Base-by-base conservation (phyloP, 1,284 basidiomycete genomes). In the Apiotrichum sp. region DNA sequence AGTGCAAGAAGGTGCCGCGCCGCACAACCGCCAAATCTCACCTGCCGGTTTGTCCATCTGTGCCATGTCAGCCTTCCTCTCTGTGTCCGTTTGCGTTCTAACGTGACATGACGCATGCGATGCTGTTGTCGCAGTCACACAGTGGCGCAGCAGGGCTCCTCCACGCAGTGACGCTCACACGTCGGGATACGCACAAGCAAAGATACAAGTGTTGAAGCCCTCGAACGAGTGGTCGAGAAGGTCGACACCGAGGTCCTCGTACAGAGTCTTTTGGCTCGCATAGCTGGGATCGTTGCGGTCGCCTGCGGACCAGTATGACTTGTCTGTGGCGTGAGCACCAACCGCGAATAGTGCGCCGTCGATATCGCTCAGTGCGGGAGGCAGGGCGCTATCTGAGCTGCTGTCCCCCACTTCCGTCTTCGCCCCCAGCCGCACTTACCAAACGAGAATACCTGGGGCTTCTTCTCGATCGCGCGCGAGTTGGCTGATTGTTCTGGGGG, bases 191-290 rank as follows among this genome's bases (percentile, higher is more conserved):
- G 82, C 78, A 96, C 91, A 95, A 75, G 93, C 92, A 74, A 97
- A 81, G 77, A 96, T 95, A 82, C 91, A 95, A 53, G 93, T 91
- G 80, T 98, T 98, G 79, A 97, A 98, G 31, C 95, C 96, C 48
- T 88, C 80, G 78, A 98, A 98, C 44, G 89, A 87, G 75, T 98
- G 93, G 72, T 98, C 88, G 65, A 98, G 80, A 51, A 98, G 78
- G 69, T 98, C 95, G 74, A 88, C 87, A 46, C 96, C 96, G 38
- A 98, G 78, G 79, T 98, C 95, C 64, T 95, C 85, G 75, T 92
- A 98, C 57, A 98, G 79, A 0, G 92, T 97, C 73, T 93, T 85
- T 72, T 97, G 93, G 6, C 87, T 90, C 65, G 91, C 93, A 69
- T 96, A 96, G 11, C 80, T 79, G 0, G 89, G 86, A 55, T 95